Conservation (phyloP, 2,329 filamentous ascomycete species). For the Neofusicoccum parvum region DNA sequence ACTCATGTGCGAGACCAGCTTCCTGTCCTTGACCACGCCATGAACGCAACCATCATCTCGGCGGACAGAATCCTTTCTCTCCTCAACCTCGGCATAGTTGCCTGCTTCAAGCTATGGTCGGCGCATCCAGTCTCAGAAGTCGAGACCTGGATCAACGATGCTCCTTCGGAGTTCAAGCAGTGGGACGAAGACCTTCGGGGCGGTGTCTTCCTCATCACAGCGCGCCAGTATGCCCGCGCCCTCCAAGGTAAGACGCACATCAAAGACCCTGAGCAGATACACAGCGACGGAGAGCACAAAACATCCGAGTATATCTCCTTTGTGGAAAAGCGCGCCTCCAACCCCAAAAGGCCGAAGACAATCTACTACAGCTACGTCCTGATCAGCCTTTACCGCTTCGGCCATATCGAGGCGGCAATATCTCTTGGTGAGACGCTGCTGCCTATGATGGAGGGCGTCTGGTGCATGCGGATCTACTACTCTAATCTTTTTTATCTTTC, state of each 20-base stretch:
- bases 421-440: slow-evolving; percentile 45
- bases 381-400: slow-evolving; percentile 46
- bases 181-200: slow-evolving; percentile 74
- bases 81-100: slow-evolving; percentile 68
- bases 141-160: slow-evolving; percentile 70
- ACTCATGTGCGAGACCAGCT: slow-evolving; percentile 62
- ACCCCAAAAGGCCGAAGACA: slow-evolving; percentile 65
- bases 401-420: slow-evolving; percentile 45
- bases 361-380: slow-evolving; percentile 65
- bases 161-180: slow-evolving; percentile 72
- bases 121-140: slow-evolving; percentile 70
- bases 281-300: slow-evolving; percentile 70
- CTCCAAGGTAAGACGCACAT: slow-evolving; percentile 72
- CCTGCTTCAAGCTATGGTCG: slow-evolving; percentile 68
- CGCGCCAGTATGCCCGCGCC: slow-evolving; percentile 68
- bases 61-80: slow-evolving; percentile 74
- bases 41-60: slow-evolving; percentile 66
- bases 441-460: slow-evolving; percentile 45
- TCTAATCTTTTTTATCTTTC: slow-evolving; percentile 47
- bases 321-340: slow-evolving; percentile 52
- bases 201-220: slow-evolving; percentile 67
- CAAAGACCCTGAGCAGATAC: slow-evolving; percentile 56
- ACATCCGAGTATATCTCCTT: slow-evolving; percentile 57
- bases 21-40: slow-evolving; percentile 63
- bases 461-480: slow-evolving; percentile 48